Conservation (phyloP, 2,329 filamentous ascomycete genomes). For the Neophaeococcomyces aloes region DNA sequence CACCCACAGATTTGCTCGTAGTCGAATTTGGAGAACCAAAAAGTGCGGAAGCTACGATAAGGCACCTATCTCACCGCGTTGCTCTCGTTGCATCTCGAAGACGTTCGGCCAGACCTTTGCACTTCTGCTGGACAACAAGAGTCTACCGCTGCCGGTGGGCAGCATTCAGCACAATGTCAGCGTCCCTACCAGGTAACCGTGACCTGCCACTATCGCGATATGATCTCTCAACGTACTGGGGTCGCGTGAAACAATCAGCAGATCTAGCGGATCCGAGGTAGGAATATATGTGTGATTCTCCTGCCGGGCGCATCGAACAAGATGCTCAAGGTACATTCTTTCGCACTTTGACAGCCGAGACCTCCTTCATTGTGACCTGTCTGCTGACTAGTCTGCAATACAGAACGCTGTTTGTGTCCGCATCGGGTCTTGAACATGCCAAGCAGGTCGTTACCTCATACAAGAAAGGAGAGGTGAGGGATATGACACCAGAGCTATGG, state of each 20-base stretch:
- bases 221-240: constrained; percentile 89
- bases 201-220: constrained; percentile 86
- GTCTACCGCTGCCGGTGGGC: background rate
- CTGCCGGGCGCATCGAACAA: constrained; percentile 1
- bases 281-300: constrained; percentile 29
- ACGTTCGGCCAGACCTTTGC: too few species aligned
- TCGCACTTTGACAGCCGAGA: too few species aligned
- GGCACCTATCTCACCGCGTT: too few species aligned
- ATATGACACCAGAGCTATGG: constrained; percentile 90
- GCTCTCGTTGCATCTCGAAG: too few species aligned
- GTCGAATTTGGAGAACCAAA: too few species aligned
- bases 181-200: constrained; percentile 55
- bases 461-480: constrained; percentile 67
- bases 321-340: constrained; percentile 8
- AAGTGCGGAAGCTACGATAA: too few species aligned
- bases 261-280: constrained; percentile 93
- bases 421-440: constrained; percentile 68
- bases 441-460: constrained; percentile 73
- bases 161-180: constrained; percentile 40
- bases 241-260: constrained; percentile 78
- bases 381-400: too few species aligned
- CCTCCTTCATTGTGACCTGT: too few species aligned
- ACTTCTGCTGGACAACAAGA: too few species aligned
- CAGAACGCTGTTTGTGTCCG: constrained; percentile 78
- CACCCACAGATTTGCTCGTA: too few species aligned